Base-by-base conservation (phyloP, 2,329 filamentous ascomycete species). In the Colletotrichum acutatum region DNA sequence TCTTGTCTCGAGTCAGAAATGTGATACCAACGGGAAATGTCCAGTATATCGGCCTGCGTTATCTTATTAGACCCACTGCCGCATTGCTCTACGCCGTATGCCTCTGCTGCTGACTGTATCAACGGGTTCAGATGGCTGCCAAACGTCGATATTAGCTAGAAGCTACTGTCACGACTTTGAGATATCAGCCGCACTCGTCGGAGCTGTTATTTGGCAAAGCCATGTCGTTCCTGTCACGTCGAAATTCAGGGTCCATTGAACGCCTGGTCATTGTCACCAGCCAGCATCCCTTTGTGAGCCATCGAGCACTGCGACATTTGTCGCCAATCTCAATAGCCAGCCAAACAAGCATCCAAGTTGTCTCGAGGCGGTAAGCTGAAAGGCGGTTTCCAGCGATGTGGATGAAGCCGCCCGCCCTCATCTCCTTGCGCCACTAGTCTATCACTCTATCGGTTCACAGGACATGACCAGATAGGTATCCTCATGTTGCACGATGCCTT, bases 401-500 rank as follows among this genome's bases (percentile, higher is more conserved):
- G 24, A 30, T 26, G 28, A n/a, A 42, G 32, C 37, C 28, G 32
- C 49, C 34, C 37, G 26, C 34, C n/a, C 22, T 61, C 49, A 68
- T 62, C 26, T 62, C 49, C 26, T 63, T 52, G 34, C 37, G 56
- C 58, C 66, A 68, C 64, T 71, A 66, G 65, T 46, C 52, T 61
- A 37, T 42, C 58, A 30, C 57, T 62, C 22, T 68, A 49, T 57
- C 19, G 37, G 60, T 46, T 71, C 37, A 7, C 30, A 28, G 24
- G 30, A 28, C 54, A 63, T n/a, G 49, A 19, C 11, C 58, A 26
- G 49, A 28, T 34, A 26, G 49, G n/a, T 34, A 52, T 46, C 62
- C 52, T 53, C 46, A 6, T 57, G 58, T 64, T 69, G 65, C 66
- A 69, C 65, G 58, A 64, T 69, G 59, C 37, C 64, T 24, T 26